Percentiles rank a stretch among this genome's conserved stretches.
phyloP scores from a whole-genome alignment of 2,329 filamentous ascomycete genomes.

The Monosporascus ibericus region DNA sequence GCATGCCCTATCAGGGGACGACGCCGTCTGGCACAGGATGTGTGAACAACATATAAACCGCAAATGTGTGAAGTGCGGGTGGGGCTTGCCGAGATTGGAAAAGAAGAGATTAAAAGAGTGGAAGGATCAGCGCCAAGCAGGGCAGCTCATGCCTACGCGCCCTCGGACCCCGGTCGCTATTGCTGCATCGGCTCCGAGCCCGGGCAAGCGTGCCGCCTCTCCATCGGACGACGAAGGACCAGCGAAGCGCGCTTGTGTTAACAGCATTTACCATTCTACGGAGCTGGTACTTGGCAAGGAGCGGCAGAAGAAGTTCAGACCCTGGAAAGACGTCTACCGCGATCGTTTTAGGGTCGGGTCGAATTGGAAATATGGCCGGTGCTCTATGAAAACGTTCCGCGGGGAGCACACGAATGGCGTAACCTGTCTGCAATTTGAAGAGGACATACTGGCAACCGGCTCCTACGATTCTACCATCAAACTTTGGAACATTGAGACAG shows the following conservation, averaged over 20 bases:
- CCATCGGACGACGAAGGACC: conserved; percentile 17
- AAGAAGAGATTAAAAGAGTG: conserved; percentile 81
- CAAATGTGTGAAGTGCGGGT: conserved; percentile 87
- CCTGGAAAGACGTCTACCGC: conserved; percentile 96
- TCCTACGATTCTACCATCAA: conserved; percentile 95
- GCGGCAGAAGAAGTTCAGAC: conserved; percentile 50
- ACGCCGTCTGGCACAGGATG: conserved; percentile 97
- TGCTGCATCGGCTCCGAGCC: conserved; percentile 7
- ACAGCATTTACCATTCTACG: conserved; percentile 13
- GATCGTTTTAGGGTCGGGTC: conserved; percentile 92
- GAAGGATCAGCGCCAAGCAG: conserved; percentile 69
- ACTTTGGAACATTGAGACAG: conserved; percentile 90
- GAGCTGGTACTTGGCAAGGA: conserved; percentile 17
- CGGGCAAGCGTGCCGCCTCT: conserved; percentile 29
- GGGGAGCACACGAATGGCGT: conserved; percentile 80
- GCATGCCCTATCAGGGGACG: conserved; percentile 88
- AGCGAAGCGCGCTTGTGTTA: conserved; percentile 30
- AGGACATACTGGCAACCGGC: conserved; percentile 85
- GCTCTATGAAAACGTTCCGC: conserved; percentile 74
- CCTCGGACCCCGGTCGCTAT: conserved; percentile 4
- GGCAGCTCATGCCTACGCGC: conserved; percentile 34
- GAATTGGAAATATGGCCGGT: conserved; percentile 96
- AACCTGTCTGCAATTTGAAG: conserved; percentile 64
- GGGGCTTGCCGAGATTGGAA: conserved; percentile 86
- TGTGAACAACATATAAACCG: conserved; percentile 84